Percentiles rank a stretch among this genome's conserved stretches.
phyloP scores from a whole-genome alignment of 2,329 filamentous ascomycete genomes.

The Trichophyton rubrum region DNA sequence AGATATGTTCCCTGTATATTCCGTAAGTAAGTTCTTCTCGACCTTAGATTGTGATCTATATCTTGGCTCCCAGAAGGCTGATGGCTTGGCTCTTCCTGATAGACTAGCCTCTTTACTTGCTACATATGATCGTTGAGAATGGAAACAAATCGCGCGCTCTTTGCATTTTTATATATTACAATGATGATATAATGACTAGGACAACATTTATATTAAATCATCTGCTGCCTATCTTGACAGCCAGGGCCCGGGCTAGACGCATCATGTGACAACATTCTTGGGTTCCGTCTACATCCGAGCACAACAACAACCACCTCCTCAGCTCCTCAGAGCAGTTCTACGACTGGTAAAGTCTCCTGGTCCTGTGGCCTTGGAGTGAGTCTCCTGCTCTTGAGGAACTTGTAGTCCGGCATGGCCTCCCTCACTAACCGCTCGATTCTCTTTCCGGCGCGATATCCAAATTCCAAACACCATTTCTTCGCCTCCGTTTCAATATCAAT shows the following conservation, averaged over 20 bases:
- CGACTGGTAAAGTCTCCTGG: neutral
- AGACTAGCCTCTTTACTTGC: no score
- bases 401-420: slow-evolving; percentile 30
- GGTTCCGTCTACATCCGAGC: neutral
- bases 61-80: neutral
- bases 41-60: neutral
- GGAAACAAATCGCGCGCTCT: no score
- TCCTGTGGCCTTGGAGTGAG: neutral
- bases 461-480: slow-evolving; percentile 27
- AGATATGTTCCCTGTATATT: neutral
- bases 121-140: no score
- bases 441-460: slow-evolving; percentile 20
- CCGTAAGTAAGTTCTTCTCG: neutral
- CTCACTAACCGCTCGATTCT: slow-evolving; percentile 19
- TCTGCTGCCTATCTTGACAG: no score
- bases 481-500: slow-evolving; percentile 25
- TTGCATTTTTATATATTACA: no score
- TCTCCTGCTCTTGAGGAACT: slow-evolving; percentile 22
- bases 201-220: no score
- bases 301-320: neutral
- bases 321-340: neutral
- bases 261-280: neutral
- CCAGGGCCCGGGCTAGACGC: no score
- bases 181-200: no score
- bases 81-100: neutral